Evolutionary conservation across 176 grass and related monocot genomes (phyloP).

Genomic region (Juncus effusus): DNA sequence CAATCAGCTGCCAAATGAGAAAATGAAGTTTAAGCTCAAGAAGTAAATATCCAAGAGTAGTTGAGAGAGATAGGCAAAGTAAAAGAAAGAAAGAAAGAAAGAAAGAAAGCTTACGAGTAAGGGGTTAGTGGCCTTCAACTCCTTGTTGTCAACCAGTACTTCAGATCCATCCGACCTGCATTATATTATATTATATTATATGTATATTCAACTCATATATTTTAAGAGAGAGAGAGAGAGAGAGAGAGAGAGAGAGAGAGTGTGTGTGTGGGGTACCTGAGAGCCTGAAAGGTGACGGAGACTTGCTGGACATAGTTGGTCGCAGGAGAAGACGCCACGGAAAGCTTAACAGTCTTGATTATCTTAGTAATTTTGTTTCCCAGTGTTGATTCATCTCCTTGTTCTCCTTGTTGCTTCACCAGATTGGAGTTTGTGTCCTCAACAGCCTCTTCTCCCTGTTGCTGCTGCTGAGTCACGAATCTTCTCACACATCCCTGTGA

Average conservation of each 20-base stretch:
- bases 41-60: background rate
- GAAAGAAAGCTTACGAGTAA: slow-evolving; percentile 55
- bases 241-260: background rate
- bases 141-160: slow-evolving; percentile 67
- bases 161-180: slow-evolving; percentile 71
- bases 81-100: slow-evolving; percentile 20
- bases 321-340: slow-evolving; percentile 29
- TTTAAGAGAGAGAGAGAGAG: background rate
- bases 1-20: slow-evolving; percentile 69
- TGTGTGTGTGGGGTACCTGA: slow-evolving; percentile 38
- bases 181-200: background rate
- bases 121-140: slow-evolving; percentile 68
- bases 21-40: background rate
- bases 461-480: slow-evolving; percentile 33
- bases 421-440: background rate
- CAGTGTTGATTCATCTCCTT: slow-evolving; percentile 19
- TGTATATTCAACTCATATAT: background rate
- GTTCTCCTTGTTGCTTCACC: slow-evolving; percentile 7
- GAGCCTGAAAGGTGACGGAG: slow-evolving; percentile 71
- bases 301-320: slow-evolving; percentile 78
- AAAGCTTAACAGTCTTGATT: slow-evolving; percentile 66
- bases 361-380: slow-evolving; percentile 48
- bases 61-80: background rate
- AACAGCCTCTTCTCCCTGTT: slow-evolving; percentile 15
- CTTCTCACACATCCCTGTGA: slow-evolving; percentile 62